Base-by-base conservation (phyloP, 2,329 filamentous ascomycete genomes). In the Orbilia ellipsospora region DNA sequence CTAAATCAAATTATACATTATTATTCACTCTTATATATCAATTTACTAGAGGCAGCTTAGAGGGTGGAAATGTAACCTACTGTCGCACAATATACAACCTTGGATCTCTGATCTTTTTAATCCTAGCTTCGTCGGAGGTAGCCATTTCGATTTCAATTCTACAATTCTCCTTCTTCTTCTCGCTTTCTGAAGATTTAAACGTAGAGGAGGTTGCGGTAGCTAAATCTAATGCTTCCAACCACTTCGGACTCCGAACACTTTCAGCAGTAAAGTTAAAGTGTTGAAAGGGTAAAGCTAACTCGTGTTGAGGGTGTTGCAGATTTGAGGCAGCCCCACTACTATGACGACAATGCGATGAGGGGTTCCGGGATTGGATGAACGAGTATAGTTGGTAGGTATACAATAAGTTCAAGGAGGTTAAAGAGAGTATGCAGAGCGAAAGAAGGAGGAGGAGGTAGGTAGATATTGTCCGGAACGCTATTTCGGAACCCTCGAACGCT, bases 71-170 rank as follows among this genome's bases (percentile, higher is more conserved):
- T 40, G 23, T 16, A 26, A 74, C 69, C 15, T 67, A 74, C 70
- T 74, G 70, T 51, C 70, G 70, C 15, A 74, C 70, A 57, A 74
- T 74, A 59, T 74, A 74, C 31, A 74, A 67, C 52, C 70, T 51
- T 8, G 70, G 70, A 64, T 74, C 70, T 23, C 70, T 56, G 70
- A 74, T 68, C 63, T 64, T 74, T 63, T 74, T 74, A 40, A 74
- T 74, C 57, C 52, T 62, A 13, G 70, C 70, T 68, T 74, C 70
- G 18, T 74, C 70, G 5, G 70, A 74, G 13, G 40, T 74, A n/a
- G 70, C 70, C 70, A 74, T 74, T 5, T 42, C 28, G 48, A 23
- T 48, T 18, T 48, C 6, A n/a, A n/a, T 18, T 7, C 44, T 48
- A 48, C 44, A 44, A 12, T 44, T n/a, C 10, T 12, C 13, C 5